Percentiles rank a stretch among this genome's conserved stretches.
phyloP scores from a whole-genome alignment of 2,329 filamentous ascomycete genomes.

The Diaporthe amygdali region DNA sequence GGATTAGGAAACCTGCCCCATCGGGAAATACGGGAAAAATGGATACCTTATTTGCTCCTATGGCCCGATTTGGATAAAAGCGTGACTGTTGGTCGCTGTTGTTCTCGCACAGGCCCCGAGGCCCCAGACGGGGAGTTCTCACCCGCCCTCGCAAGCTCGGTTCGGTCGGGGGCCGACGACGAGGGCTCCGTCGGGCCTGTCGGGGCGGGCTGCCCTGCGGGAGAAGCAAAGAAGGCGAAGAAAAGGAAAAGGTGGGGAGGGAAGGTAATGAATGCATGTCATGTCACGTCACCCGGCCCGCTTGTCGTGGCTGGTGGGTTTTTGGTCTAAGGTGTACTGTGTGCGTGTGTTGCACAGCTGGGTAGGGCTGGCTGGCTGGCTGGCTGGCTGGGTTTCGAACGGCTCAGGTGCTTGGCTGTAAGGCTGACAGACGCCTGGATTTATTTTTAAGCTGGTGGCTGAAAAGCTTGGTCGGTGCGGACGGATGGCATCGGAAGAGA shows the following conservation, averaged over 20 bases:
- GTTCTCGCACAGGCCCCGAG: neutral
- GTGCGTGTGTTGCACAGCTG: neutral
- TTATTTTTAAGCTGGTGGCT: neutral
- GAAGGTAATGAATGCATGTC: neutral
- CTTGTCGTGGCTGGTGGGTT: slow-evolving; percentile 1
- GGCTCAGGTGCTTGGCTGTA: neutral
- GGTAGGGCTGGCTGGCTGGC: neutral
- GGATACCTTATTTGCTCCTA: neutral
- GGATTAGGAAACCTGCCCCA: neutral
- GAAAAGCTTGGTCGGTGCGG: neutral
- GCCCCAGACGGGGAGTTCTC: neutral
- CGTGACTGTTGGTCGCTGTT: neutral
- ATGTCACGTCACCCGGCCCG: slow-evolving; percentile 12
- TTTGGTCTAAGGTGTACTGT: neutral
- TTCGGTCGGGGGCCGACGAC: slow-evolving; percentile 2
- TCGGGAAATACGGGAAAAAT: neutral
- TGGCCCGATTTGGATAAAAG: neutral
- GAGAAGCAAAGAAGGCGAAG: neutral
- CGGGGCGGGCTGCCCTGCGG: neutral
- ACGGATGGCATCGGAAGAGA: neutral
- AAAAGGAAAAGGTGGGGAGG: neutral
- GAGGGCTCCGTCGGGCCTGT: neutral
- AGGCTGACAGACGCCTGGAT: neutral
- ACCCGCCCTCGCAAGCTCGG: neutral
- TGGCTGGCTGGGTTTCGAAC: neutral